Evolutionary conservation across 2,329 filamentous ascomycete genomes (phyloP), one percentile per base, ranked within the genome.

Genomic region (Fusarium napiforme): DNA sequence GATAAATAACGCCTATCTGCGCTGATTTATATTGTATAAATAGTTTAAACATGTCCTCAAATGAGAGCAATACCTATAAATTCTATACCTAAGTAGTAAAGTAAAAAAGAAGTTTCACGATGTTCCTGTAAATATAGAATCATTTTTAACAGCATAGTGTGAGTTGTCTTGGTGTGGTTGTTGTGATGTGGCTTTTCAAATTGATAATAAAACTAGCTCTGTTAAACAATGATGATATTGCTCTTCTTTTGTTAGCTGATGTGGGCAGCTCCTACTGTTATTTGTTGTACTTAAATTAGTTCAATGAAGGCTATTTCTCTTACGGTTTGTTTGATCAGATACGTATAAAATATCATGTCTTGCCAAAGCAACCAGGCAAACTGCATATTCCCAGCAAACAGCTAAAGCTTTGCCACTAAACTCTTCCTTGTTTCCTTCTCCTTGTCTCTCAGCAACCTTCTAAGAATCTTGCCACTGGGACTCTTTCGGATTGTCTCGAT

Each of bases 251-350:
- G 1, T 37, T 37, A 5, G 3, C 5, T 37, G 36, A 19, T 6
- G 18, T 19, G 9, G 18, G 4, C 4, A 37, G 14, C 1, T 10
- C 9, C 0, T 16, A 6, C 2, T 28, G 5, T 2, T 19, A 46
- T 7, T 19, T 28, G 0, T 1, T 21, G 0, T 10, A 37, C 18
- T 37, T 37, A 19, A 19, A 19, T 37, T 11, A 9, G 8, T 19
- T 46, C 7, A 19, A 9, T 16, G 2, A 11, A n/a, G 14, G 6
- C 10, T 4, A 9, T 30, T 30, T 15, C 1, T 0, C 26, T 21
- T 10, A 8, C 9, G 26, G 1, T 10, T 30, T n/a, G 19, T 28
- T 28, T 3, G 4, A 28, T 15, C 12, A 5, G 9, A 21, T 9
- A 21, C 4, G 11, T 12, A 12, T 0, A 6, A 15, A 15, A 47